Evolutionary conservation across 140 eudicot species (phyloP), one percentile per base, ranked within the genome.

Genomic region (Cichorium intybus): DNA sequence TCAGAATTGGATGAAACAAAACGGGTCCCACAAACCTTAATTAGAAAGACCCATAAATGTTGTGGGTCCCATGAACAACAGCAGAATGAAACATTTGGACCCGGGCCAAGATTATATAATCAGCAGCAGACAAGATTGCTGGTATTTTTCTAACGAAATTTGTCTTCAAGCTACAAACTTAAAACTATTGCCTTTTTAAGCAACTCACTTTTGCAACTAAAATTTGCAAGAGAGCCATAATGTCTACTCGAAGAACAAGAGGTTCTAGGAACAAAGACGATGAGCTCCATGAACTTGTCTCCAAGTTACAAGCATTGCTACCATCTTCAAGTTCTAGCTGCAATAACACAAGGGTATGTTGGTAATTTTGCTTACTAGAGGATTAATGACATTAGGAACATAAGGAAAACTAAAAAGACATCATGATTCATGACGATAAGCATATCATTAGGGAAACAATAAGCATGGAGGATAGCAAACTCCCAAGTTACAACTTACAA

Each of bases 281-380:
- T 15, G 86, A 87, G 80, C 70, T 87, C 37, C 72, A 79, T 65
- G 70, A 48, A 15, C 86, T 81, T 24, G 47, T 81, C 61, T 72
- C 62, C 18, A 84, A 79, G 52, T 59, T 87, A 69, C 84, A 77
- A 67, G 62, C 79, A 70, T 51, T 74, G 43, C 61, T 84, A 64
- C 92, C 92, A 18, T 68, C 84, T 66, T 76, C 81, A 28, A 68
- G 62, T 58, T 64, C 81, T 59, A 68, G 86, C 52, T 59, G 79
- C 81, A 81, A 53, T 45, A 62, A 60, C 24, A 60, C 73, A 66
- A 80, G 62, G 85, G 85, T 86, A 77, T 10, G 80, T 64, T 66
- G 24, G 12, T 26, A 35, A 12, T 17, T 69, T 56, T 50, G 4
- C 45, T 51, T 59, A 58, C 17, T 10, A 10, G 28, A 11, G 27